These are phyloP conservation scores for Chrysoporthe cubensis DNA, from an alignment of 2,329 filamentous ascomycete species.

Conservation along the genomic window DNA sequence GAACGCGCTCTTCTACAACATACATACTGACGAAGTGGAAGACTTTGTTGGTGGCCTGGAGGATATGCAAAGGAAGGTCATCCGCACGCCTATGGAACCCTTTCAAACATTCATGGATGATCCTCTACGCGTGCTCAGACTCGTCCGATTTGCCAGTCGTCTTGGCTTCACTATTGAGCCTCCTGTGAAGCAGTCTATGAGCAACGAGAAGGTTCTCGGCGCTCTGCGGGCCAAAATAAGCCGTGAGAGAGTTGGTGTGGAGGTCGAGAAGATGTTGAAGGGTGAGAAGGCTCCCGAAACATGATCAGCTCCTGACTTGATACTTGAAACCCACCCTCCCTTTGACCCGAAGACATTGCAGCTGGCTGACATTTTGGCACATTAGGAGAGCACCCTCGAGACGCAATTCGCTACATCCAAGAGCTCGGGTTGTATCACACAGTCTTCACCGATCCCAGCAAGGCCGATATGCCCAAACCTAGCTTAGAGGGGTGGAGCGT, in stretches of 20 bases:
- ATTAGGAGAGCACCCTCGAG: slow-evolving; percentile 60
- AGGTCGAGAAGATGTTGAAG: slow-evolving; percentile 89
- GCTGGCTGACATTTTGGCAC: slow-evolving; percentile 12
- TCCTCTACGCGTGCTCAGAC: slow-evolving; percentile 80
- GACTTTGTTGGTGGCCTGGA: slow-evolving; percentile 81
- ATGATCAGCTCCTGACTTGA: background rate
- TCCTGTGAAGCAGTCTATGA: slow-evolving; percentile 74
- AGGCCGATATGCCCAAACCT: slow-evolving; percentile 55
- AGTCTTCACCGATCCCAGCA: slow-evolving; percentile 72
- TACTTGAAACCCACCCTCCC: background rate
- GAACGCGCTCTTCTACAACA: slow-evolving; percentile 95
- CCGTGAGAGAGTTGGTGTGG: slow-evolving; percentile 83
- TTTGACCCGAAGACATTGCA: background rate
- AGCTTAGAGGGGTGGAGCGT: slow-evolving; percentile 63
- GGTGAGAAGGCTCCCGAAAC: slow-evolving; percentile 46
- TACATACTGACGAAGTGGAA: slow-evolving; percentile 78
- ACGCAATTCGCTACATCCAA: slow-evolving; percentile 68
- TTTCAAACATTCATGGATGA: slow-evolving; percentile 95
- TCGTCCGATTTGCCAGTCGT: slow-evolving; percentile 89
- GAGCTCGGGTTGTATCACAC: slow-evolving; percentile 69
- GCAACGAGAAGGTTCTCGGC: slow-evolving; percentile 73
- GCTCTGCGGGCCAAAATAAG: slow-evolving; percentile 89
- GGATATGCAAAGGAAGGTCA: slow-evolving; percentile 73
- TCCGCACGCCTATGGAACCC: slow-evolving; percentile 85
- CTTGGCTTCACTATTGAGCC: slow-evolving; percentile 78